Conservation (phyloP, 345 rosid genomes). For the Passiflora organensis region DNA sequence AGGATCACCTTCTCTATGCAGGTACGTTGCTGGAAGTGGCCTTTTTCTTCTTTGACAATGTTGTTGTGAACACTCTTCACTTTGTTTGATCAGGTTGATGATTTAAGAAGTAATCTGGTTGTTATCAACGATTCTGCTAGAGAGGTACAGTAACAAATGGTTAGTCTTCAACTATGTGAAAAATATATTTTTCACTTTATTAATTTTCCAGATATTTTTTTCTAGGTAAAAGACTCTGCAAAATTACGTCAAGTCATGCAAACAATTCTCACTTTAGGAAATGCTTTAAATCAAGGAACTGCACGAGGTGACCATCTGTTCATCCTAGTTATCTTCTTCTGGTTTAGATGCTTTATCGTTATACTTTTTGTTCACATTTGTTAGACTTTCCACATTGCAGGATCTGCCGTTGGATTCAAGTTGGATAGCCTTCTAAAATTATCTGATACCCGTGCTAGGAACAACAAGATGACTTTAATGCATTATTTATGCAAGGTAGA, state of each 20-base stretch:
- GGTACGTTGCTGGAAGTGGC: slow-evolving; percentile 36
- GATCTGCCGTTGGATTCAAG: slow-evolving; percentile 97
- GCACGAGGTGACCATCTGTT: slow-evolving; percentile 59
- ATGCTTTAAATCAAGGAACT: slow-evolving; percentile 98
- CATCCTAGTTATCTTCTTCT: not conserved
- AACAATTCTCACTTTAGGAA: slow-evolving; percentile 89
- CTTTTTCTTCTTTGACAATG: slow-evolving; percentile 4
- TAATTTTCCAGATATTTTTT: slow-evolving; percentile 16
- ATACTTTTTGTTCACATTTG: not conserved
- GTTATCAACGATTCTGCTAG: slow-evolving; percentile 60
- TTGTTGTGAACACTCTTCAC: slow-evolving; percentile 7
- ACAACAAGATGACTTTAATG: slow-evolving; percentile 94
- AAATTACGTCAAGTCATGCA: slow-evolving; percentile 98
- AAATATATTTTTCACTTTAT: slow-evolving; percentile 9
- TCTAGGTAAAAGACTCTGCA: slow-evolving; percentile 85
- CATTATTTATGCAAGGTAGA: slow-evolving; percentile 96
- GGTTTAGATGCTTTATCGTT: not conserved
- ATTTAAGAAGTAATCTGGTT: slow-evolving; percentile 60
- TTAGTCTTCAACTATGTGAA: slow-evolving; percentile 6
- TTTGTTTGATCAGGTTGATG: slow-evolving; percentile 56
- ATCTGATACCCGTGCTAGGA: slow-evolving; percentile 94
- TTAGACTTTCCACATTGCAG: slow-evolving; percentile 31
- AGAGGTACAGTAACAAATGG: slow-evolving; percentile 53
- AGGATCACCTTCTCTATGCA: slow-evolving; percentile 82
- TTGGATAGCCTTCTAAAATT: slow-evolving; percentile 93